Conservation (phyloP, 169 alveolate species). For the Plasmodium knowlesi region DNA sequence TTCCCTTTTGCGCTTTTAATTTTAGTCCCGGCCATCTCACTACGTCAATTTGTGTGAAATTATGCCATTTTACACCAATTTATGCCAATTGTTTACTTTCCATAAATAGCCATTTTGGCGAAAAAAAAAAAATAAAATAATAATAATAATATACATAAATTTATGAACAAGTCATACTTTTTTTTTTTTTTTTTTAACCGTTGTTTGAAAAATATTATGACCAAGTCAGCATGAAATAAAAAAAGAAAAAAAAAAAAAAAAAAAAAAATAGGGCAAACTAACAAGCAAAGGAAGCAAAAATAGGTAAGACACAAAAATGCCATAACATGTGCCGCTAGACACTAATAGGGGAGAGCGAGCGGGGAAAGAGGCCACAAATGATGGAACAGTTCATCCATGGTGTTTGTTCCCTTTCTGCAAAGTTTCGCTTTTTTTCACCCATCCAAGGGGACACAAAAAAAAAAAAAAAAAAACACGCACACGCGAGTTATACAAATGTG, state of each 20-base stretch:
- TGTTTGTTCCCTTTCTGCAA: not conserved
- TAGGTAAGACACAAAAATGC: not conserved
- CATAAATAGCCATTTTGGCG: not conserved
- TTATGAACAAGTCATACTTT: not conserved
- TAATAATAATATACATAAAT: not conserved
- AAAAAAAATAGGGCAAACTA: not conserved
- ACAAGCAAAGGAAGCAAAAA: no score
- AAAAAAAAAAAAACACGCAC: not conserved
- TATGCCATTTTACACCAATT: not conserved
- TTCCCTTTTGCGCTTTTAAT: slow-evolving; percentile 2
- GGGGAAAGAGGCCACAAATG: not conserved
- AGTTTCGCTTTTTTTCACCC: not conserved
- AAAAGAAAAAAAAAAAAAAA: not conserved
- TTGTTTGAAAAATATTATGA: slow-evolving; percentile 6
- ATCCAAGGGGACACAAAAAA: not conserved
- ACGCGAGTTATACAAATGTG: not conserved
- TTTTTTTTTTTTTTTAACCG: not conserved
- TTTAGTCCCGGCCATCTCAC: not conserved
- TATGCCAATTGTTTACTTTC: not conserved
- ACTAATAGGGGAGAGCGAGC: not conserved
- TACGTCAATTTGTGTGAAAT: not conserved
- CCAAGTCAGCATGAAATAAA: slow-evolving; percentile 9
- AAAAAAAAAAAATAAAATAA: not conserved
- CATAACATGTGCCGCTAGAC: not conserved
- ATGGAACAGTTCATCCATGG: not conserved